Percentiles rank a stretch among this genome's conserved stretches.
Evolutionary conservation across 805 yeast species (phyloP).

Genomic region (Sugiyamaella marilandica): DNA sequence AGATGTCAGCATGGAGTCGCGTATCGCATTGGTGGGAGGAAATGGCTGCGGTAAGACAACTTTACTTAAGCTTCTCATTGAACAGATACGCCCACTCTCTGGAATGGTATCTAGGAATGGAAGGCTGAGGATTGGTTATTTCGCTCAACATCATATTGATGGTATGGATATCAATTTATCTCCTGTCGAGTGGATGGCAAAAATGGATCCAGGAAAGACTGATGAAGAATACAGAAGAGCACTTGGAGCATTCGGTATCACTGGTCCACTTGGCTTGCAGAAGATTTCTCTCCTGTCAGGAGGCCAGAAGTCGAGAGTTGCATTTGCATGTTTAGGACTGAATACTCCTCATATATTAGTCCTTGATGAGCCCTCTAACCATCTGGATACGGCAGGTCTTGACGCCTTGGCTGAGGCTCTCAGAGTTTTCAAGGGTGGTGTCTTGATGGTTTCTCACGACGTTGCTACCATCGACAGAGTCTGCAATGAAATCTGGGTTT

Average conservation of each 20-base stretch:
- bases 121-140: slow-evolving; percentile 87
- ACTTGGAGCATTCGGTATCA: slow-evolving; percentile 94
- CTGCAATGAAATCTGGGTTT: slow-evolving; percentile 93
- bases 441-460: slow-evolving; percentile 97
- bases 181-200: slow-evolving; percentile 94
- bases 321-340: slow-evolving; percentile 91
- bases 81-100: slow-evolving; percentile 61
- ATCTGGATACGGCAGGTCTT: slow-evolving; percentile 95
- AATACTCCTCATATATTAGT: slow-evolving; percentile 86
- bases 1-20: slow-evolving; percentile 87
- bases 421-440: slow-evolving; percentile 87
- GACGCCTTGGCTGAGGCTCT: slow-evolving; percentile 93
- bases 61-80: slow-evolving; percentile 79
- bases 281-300: slow-evolving; percentile 88
- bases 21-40: slow-evolving; percentile 97
- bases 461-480: slow-evolving; percentile 84
- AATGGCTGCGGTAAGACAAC: slow-evolving; percentile 99
- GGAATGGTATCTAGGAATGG: slow-evolving; percentile 80
- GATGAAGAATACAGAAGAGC: slow-evolving; percentile 97
- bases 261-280: slow-evolving; percentile 89
- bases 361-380: slow-evolving; percentile 97
- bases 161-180: slow-evolving; percentile 83
- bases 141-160: slow-evolving; percentile 98
- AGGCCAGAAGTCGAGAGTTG: slow-evolving; percentile 98
- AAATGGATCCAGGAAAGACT: slow-evolving; percentile 82